phyloP scores from a whole-genome alignment of 2,329 filamentous ascomycete genomes.

The Didymella pomorum region DNA sequence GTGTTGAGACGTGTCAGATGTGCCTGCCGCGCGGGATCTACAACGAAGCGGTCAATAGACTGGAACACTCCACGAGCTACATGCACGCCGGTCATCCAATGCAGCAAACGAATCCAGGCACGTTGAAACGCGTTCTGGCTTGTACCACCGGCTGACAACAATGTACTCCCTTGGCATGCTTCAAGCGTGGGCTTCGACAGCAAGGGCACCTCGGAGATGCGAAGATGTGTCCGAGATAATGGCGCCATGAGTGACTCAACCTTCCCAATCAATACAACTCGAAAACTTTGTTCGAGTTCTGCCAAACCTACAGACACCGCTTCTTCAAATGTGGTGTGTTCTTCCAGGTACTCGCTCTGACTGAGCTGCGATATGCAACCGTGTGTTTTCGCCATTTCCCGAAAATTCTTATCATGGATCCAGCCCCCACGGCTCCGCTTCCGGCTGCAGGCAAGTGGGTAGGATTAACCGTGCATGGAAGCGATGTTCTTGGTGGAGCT shows the following conservation, averaged over 20 bases:
- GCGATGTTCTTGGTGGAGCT: slow-evolving; percentile 23
- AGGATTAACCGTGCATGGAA: slow-evolving; percentile 25
- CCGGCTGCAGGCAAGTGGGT: slow-evolving; percentile 20
- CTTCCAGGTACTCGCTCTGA: slow-evolving; percentile 7
- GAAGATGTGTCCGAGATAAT: neutral
- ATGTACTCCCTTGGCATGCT: slow-evolving; percentile 11
- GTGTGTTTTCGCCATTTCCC: slow-evolving; percentile 11
- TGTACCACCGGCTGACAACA: slow-evolving; percentile 14
- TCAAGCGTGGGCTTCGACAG: slow-evolving; percentile 9
- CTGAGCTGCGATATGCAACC: slow-evolving; percentile 4
- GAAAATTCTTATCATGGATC: slow-evolving; percentile 23
- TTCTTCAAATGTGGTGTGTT: slow-evolving; percentile 5
- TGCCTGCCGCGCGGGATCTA: slow-evolving; percentile 7
- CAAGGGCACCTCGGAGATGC: slow-evolving; percentile 5
- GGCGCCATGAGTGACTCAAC: slow-evolving; percentile 11
- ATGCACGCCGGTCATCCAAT: slow-evolving; percentile 5
- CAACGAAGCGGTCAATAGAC: slow-evolving; percentile 5
- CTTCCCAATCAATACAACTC: neutral
- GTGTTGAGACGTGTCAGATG: slow-evolving; percentile 12
- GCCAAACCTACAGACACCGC: slow-evolving; percentile 19
- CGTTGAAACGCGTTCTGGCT: slow-evolving; percentile 16
- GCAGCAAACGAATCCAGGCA: neutral
- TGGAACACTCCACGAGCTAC: slow-evolving; percentile 1
- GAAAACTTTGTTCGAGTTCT: slow-evolving; percentile 3
- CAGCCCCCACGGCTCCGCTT: slow-evolving; percentile 23